Percentiles rank a stretch among this genome's conserved stretches.
These are phyloP conservation scores for Phyllosticta ampelicida DNA, from an alignment of 2,329 filamentous ascomycete species.

Conservation along the genomic window DNA sequence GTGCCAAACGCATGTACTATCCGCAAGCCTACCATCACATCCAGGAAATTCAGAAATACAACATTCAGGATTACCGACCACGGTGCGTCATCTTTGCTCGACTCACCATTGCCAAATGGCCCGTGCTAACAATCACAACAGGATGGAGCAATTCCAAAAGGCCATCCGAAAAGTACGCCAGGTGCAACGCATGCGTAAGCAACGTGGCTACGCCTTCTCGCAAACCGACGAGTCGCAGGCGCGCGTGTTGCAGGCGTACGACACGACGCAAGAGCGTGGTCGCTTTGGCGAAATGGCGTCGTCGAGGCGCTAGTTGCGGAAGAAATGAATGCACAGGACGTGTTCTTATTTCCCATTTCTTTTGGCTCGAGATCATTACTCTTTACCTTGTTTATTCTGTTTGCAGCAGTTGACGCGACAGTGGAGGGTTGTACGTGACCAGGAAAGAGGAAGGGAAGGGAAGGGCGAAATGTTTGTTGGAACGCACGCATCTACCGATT, in stretches of 20 bases:
- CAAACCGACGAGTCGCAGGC: slow-evolving; percentile 96
- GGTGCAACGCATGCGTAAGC: slow-evolving; percentile 98
- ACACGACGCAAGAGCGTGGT: slow-evolving; percentile 85
- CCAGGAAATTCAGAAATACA: slow-evolving; percentile 99
- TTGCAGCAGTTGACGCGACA: too few relatives aligned
- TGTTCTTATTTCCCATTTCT: background rate
- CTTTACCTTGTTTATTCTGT: too few relatives aligned
- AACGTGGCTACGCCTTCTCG: slow-evolving; percentile 95
- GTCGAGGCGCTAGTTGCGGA: slow-evolving; percentile 26
- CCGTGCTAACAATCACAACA: slow-evolving; percentile 26
- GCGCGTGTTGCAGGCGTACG: slow-evolving; percentile 89
- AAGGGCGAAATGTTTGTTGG: too few relatives aligned
- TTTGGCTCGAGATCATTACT: background rate
- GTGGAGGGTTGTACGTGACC: too few relatives aligned
- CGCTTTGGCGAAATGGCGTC: slow-evolving; percentile 91
- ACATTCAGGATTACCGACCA: slow-evolving; percentile 96
- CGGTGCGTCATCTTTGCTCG: slow-evolving; percentile 56
- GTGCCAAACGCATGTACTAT: slow-evolving; percentile 86
- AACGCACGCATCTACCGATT: too few relatives aligned
- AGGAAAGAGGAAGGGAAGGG: too few relatives aligned
- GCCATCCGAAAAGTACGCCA: slow-evolving; percentile 96
- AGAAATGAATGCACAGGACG: background rate
- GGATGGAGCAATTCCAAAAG: slow-evolving; percentile 99
- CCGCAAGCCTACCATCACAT: slow-evolving; percentile 96
- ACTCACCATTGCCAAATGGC: too few relatives aligned